phyloP scores from a whole-genome alignment of 2,329 filamentous ascomycete genomes.

The Scytalidium lignicola region DNA sequence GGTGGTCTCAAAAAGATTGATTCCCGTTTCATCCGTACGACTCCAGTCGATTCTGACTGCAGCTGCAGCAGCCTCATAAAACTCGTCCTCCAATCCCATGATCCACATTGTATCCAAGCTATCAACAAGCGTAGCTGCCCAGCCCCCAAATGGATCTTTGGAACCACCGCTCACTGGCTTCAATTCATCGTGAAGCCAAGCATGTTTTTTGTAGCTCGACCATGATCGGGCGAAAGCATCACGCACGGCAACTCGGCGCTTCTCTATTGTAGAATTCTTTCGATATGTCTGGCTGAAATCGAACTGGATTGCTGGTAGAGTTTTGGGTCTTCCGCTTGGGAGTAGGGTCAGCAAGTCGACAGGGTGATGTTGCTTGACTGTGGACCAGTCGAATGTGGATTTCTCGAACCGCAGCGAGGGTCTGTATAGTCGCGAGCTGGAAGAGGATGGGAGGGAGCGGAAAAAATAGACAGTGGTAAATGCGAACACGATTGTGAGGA shows the following conservation, averaged over 20 bases:
- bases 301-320: constrained; percentile 22
- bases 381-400: constrained; percentile 18
- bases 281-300: constrained; percentile 8
- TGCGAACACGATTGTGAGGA: background rate
- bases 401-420: background rate
- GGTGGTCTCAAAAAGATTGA: constrained; percentile 35
- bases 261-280: constrained; percentile 9
- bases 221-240: constrained; percentile 46
- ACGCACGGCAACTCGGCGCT: constrained; percentile 14
- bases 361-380: background rate
- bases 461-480: background rate
- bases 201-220: constrained; percentile 74
- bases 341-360: constrained; percentile 9
- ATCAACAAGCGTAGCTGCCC: constrained; percentile 88
- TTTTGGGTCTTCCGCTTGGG: constrained; percentile 10
- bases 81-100: constrained; percentile 72
- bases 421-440: background rate
- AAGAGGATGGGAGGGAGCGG: background rate
- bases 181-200: constrained; percentile 87
- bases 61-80: constrained; percentile 66
- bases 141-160: constrained; percentile 81
- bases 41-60: constrained; percentile 54
- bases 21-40: constrained; percentile 17
- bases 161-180: constrained; percentile 61
- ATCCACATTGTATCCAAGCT: constrained; percentile 81